A percentile compares a stretch with the other conserved stretches of the same genome.
These are phyloP conservation scores for Fistulifera pelliculosa DNA, from an alignment of 108 stramenopile species.

Conservation along the genomic window DNA sequence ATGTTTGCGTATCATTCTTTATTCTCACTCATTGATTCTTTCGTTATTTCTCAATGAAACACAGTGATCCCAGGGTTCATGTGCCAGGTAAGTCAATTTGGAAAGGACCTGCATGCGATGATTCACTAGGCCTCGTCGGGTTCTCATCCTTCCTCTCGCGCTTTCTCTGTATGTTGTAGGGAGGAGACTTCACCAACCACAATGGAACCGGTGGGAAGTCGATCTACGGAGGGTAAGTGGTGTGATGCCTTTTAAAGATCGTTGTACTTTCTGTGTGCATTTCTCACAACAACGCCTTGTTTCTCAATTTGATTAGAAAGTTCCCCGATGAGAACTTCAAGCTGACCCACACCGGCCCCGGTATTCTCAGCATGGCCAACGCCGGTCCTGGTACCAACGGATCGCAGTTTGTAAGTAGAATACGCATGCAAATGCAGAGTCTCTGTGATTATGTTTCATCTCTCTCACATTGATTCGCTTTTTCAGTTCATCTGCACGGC, in stretches of 20 bases:
- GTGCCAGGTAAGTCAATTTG: slow-evolving; percentile 22
- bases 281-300: slow-evolving; percentile 14
- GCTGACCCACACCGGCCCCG: slow-evolving; percentile 73
- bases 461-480: slow-evolving; percentile 12
- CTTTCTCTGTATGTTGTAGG: slow-evolving; percentile 11
- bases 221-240: slow-evolving; percentile 26
- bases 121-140: background rate
- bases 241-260: slow-evolving; percentile 9
- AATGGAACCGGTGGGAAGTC: slow-evolving; percentile 73
- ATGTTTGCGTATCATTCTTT: background rate
- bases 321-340: slow-evolving; percentile 93
- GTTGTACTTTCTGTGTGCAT: slow-evolving; percentile 8
- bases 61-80: slow-evolving; percentile 21
- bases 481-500: slow-evolving; percentile 84
- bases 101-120: background rate
- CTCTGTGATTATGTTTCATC: background rate
- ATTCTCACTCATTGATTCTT: background rate
- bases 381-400: slow-evolving; percentile 63
- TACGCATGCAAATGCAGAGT: background rate
- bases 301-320: slow-evolving; percentile 6
- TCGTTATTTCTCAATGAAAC: background rate
- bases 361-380: slow-evolving; percentile 82
- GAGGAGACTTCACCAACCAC: slow-evolving; percentile 92
- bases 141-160: background rate
- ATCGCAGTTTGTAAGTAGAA: slow-evolving; percentile 15